Conservation (phyloP, 805 yeast species). For the Lipomyces mesembrius region DNA sequence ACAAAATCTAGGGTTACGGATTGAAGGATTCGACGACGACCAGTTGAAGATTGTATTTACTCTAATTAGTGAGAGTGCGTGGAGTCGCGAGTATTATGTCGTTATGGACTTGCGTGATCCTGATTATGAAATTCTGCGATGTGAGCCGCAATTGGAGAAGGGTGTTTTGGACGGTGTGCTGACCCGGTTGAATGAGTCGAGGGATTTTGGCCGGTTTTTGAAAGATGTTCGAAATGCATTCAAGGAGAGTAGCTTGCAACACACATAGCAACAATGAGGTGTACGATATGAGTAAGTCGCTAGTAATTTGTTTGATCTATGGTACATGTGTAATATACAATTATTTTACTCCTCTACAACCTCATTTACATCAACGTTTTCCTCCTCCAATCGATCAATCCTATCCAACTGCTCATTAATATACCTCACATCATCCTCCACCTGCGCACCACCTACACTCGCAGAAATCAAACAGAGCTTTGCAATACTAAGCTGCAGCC, state of each 20-base stretch:
- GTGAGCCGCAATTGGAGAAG: conserved; percentile 49
- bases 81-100: conserved; percentile 51
- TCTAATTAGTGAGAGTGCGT: conserved; percentile 53
- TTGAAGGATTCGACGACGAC: conserved; percentile 57
- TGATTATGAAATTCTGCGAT: conserved; percentile 47
- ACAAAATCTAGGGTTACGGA: conserved; percentile 57
- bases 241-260: conserved; percentile 22
- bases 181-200: conserved; percentile 38
- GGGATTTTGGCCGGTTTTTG: conserved; percentile 41
- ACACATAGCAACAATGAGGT: background rate
- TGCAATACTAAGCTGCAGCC: conserved; percentile 68
- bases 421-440: conserved; percentile 3
- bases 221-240: conserved; percentile 42
- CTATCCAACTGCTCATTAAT: conserved; percentile 8
- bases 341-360: background rate
- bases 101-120: conserved; percentile 54
- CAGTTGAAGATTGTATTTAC: conserved; percentile 55
- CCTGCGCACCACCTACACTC: conserved; percentile 12
- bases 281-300: background rate
- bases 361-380: background rate
- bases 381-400: background rate
- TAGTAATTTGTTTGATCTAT: background rate
- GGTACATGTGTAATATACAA: background rate
- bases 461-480: conserved; percentile 65
- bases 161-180: conserved; percentile 38